These are phyloP conservation scores for Rutstroemia sp. DNA, from an alignment of 2,329 filamentous ascomycete genomes.

Conservation along the genomic window DNA sequence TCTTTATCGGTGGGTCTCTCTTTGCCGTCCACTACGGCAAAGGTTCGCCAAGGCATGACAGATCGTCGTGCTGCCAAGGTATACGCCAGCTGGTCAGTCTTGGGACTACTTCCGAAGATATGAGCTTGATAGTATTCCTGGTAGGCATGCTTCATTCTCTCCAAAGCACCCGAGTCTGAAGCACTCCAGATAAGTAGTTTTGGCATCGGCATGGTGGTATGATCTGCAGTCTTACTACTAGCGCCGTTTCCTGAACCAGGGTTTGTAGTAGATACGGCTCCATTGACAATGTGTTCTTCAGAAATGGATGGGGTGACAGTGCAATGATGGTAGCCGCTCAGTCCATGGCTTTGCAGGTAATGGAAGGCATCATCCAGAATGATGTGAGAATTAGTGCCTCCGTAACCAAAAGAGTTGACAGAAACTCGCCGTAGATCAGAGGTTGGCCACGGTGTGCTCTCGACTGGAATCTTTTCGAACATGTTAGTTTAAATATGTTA, in stretches of 20 bases:
- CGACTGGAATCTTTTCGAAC: neutral
- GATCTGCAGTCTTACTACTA: too few species aligned
- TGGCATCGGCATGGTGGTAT: too few species aligned
- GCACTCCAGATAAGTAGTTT: too few species aligned
- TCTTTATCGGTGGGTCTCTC: neutral
- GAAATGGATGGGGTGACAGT: neutral
- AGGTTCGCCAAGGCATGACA: conserved; percentile 4
- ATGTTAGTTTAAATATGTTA: neutral
- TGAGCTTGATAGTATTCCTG: neutral
- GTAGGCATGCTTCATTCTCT: too few species aligned
- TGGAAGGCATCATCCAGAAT: conserved; percentile 1
- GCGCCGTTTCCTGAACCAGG: too few species aligned
- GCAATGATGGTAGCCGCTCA: neutral
- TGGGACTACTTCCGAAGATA: neutral
- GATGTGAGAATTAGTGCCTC: conserved; percentile 32
- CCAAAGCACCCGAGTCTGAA: neutral
- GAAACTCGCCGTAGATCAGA: conserved; percentile 8
- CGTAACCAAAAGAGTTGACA: conserved; percentile 34
- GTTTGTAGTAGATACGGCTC: too few species aligned
- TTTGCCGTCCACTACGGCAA: neutral
- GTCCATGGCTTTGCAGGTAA: neutral
- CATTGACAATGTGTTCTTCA: too few species aligned
- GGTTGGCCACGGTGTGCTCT: neutral
- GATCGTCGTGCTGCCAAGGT: conserved; percentile 7
- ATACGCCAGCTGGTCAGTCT: conserved; percentile 2